Evolutionary conservation across 768 basidiomycete species (phyloP), one percentile per base, ranked within the genome.

Genomic region (Lanmaoa rubissima): DNA sequence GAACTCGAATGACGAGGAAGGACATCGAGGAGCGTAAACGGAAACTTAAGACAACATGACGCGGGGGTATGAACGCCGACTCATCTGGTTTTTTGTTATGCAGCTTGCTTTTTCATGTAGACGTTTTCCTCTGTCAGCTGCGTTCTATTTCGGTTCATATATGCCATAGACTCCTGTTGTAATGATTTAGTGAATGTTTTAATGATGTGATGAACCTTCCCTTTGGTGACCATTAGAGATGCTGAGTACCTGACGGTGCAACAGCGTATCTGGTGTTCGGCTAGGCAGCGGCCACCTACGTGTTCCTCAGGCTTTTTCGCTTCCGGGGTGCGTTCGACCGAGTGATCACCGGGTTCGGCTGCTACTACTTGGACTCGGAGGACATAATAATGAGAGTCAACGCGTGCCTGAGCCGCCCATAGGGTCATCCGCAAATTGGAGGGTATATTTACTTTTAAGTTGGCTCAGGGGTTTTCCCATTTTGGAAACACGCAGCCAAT

Each of bases 1-100:
- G 91, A 42, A 97, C 95, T 14, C 81, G 88, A 40, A 84, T 92
- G 86, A 90, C 88, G 4, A 79, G 90, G 26, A 67, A 78, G 59
- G 86, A 90, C 44, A 79, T 90, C 47, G 81, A 83, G 57, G 70
- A 66, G 42, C 83, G 85, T 28, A 79, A 68, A 55, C 64, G 70
- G 49, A 80, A 75, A 40, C 48, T 65, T 50, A 71, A 69, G 53
- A 66, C 55, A 5, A 59, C 61, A 12, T 69, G 13, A 61, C 17
- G 12, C 16, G 10, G 1, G 12, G 17, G 11, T n/a, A 26, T 35
- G 21, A 40, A 26, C 2, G 10, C 10, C 4, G 11, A 17, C 6
- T n/a, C 4, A 38, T 50, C 31, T 21, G 31, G 21, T 45, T 45
- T 3, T 19, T 39, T 32, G 39, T 35, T 39, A 17, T 31, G 19